Conservation (phyloP, 768 basidiomycete species). For the Pisolithus sp. region DNA sequence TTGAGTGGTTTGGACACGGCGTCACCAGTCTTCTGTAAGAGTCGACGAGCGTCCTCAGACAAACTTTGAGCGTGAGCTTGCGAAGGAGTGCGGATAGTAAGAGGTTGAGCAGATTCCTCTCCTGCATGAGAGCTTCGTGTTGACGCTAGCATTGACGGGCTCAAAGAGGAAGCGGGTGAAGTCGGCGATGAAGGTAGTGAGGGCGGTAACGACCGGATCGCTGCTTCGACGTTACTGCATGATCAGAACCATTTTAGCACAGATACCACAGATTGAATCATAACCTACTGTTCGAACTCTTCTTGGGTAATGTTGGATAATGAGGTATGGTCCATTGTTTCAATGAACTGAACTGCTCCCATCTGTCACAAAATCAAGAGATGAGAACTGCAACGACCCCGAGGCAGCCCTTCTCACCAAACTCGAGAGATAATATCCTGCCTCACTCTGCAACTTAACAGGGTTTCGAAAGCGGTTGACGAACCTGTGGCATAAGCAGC, state of each 20-base stretch:
- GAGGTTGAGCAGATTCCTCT: constrained; percentile 83
- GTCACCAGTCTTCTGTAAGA: constrained; percentile 87
- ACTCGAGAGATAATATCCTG: constrained; percentile 95
- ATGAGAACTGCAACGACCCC: constrained; percentile 2
- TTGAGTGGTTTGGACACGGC: constrained; percentile 87
- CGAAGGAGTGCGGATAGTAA: constrained; percentile 52
- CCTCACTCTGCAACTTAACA: constrained; percentile 84
- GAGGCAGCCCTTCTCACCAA: constrained; percentile 47
- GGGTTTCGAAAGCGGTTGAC: constrained; percentile 94
- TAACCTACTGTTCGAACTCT: constrained; percentile 75
- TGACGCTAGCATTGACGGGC: constrained; percentile 29
- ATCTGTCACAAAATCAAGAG: constrained; percentile 44
- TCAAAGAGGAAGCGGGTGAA: constrained; percentile 31
- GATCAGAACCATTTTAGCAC: constrained; percentile 3
- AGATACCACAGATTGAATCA: neutral
- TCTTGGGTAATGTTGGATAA: constrained; percentile 91
- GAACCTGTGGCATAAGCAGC: constrained; percentile 48
- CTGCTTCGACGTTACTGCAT: constrained; percentile 51
- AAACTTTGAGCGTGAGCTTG: constrained; percentile 27
- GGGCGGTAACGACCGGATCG: constrained; percentile 43
- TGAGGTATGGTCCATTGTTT: constrained; percentile 94
- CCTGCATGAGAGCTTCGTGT: constrained; percentile 54
- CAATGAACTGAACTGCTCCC: constrained; percentile 96
- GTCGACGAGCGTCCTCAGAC: constrained; percentile 68
- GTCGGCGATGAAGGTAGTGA: constrained; percentile 26